Percentiles rank a stretch among this genome's conserved stretches.
These are phyloP conservation scores for Entomortierella beljakovae DNA, from an alignment of 192 early-diverging fungal genomes.

Conservation along the genomic window DNA sequence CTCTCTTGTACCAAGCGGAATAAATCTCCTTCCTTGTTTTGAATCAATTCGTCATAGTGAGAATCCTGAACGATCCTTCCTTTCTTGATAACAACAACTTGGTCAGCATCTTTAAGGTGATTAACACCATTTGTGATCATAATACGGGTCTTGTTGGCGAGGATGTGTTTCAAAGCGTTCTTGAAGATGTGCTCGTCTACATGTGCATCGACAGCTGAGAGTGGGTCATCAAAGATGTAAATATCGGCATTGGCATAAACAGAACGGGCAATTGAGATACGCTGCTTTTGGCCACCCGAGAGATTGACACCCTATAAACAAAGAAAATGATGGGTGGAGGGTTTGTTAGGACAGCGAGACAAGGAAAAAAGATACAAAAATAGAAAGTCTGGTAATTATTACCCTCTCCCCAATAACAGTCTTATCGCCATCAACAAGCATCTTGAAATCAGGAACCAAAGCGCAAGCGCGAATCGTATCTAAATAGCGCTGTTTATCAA, in stretches of 20 bases:
- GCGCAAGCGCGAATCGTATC: background rate
- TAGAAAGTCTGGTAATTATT: slow-evolving; percentile 18
- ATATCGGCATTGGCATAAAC: slow-evolving; percentile 53
- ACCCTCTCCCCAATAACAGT: slow-evolving; percentile 88
- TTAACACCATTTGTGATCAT: slow-evolving; percentile 84
- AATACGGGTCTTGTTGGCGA: slow-evolving; percentile 77
- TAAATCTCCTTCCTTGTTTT: slow-evolving; percentile 59
- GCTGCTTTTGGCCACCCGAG: slow-evolving; percentile 72
- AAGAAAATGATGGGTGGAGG: background rate
- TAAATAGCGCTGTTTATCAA: slow-evolving; percentile 57
- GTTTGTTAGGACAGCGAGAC: background rate
- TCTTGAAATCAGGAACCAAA: slow-evolving; percentile 83
- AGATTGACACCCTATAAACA: slow-evolving; percentile 65
- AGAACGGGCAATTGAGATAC: slow-evolving; percentile 70
- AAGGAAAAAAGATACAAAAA: background rate
- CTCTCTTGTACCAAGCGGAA: slow-evolving; percentile 63
- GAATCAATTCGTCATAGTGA: slow-evolving; percentile 69
- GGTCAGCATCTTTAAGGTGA: slow-evolving; percentile 72
- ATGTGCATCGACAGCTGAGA: slow-evolving; percentile 71
- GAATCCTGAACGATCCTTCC: slow-evolving; percentile 75
- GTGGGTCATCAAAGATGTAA: slow-evolving; percentile 58
- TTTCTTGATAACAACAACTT: slow-evolving; percentile 72
- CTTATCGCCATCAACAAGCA: slow-evolving; percentile 87
- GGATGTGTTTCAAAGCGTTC: slow-evolving; percentile 37
- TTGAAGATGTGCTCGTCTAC: slow-evolving; percentile 64